Percentiles rank a stretch among this genome's conserved stretches.
These are phyloP conservation scores for Pyrenochaeta sp. DNA, from an alignment of 2,329 filamentous ascomycete species.

Conservation along the genomic window DNA sequence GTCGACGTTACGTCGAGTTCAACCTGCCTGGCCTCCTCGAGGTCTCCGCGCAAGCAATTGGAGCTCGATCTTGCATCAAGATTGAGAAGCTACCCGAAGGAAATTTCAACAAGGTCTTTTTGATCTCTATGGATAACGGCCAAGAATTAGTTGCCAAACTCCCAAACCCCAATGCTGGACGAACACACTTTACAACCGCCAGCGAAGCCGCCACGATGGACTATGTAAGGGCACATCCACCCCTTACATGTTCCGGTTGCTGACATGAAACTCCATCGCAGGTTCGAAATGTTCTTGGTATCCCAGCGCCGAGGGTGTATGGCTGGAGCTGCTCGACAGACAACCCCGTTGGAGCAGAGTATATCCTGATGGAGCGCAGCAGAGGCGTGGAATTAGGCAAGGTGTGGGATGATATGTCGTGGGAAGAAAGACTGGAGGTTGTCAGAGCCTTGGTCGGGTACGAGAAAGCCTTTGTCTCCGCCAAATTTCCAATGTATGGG, in stretches of 20 bases:
- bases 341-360: constrained; percentile 37
- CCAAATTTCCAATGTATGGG: constrained; percentile 18
- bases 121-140: constrained; percentile 40
- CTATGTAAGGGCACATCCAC: constrained; percentile 37
- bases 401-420: constrained; percentile 19
- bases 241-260: constrained; percentile 29
- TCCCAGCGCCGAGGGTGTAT: constrained; percentile 40
- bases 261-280: constrained; percentile 21
- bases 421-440: constrained; percentile 19
- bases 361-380: constrained; percentile 25
- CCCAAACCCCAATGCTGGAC: constrained; percentile 44
- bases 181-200: constrained; percentile 40
- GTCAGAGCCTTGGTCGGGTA: constrained; percentile 19
- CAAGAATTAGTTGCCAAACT: constrained; percentile 41
- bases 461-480: constrained; percentile 21
- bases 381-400: constrained; percentile 21
- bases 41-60: constrained; percentile 21
- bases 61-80: constrained; percentile 21
- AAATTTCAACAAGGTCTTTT: constrained; percentile 51
- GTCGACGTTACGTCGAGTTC: constrained; percentile 23
- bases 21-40: constrained; percentile 20
- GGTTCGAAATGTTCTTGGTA: constrained; percentile 36
- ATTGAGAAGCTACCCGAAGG: constrained; percentile 48
- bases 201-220: constrained; percentile 48
- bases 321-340: constrained; percentile 35